These are phyloP conservation scores for Pseudocercospora crystallina DNA, from an alignment of 2,329 filamentous ascomycete genomes.

Conservation along the genomic window DNA sequence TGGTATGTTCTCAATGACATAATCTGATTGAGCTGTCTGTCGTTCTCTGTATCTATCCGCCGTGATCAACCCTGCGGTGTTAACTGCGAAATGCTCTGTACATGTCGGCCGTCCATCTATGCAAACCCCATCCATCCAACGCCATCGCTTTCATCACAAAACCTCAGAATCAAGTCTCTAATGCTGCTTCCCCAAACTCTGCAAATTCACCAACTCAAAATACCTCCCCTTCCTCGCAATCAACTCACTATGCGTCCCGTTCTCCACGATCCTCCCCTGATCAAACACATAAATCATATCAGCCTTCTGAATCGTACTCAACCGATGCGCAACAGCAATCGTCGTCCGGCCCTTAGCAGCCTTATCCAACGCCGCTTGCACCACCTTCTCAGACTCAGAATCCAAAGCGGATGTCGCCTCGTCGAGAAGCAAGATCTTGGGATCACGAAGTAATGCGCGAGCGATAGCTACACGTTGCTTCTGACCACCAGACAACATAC, in stretches of 20 bases:
- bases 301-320: constrained; percentile 91
- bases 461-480: constrained; percentile 95
- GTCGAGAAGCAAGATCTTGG: constrained; percentile 80
- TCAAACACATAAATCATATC: constrained; percentile 98
- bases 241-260: constrained; percentile 70
- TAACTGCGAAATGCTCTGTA: not conserved
- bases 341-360: constrained; percentile 73
- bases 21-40: too few species aligned
- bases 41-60: too few species aligned
- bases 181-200: constrained; percentile 34
- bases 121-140: not conserved
- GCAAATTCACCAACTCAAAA: constrained; percentile 40
- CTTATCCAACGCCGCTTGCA: constrained; percentile 77
- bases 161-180: not conserved
- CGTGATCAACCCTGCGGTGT: too few species aligned
- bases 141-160: constrained; percentile 4
- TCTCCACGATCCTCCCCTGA: constrained; percentile 80
- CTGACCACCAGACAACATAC: constrained; percentile 83
- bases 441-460: constrained; percentile 83
- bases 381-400: constrained; percentile 73
- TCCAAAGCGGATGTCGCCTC: constrained; percentile 71
- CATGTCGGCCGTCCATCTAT: not conserved
- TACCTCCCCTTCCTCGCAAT: constrained; percentile 43
- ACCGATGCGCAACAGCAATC: constrained; percentile 87
- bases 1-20: too few species aligned